Evolutionary conservation across 1,284 basidiomycete species (phyloP), one percentile per base, ranked within the genome.

Genomic region (Papiliotrema nemorosa): DNA sequence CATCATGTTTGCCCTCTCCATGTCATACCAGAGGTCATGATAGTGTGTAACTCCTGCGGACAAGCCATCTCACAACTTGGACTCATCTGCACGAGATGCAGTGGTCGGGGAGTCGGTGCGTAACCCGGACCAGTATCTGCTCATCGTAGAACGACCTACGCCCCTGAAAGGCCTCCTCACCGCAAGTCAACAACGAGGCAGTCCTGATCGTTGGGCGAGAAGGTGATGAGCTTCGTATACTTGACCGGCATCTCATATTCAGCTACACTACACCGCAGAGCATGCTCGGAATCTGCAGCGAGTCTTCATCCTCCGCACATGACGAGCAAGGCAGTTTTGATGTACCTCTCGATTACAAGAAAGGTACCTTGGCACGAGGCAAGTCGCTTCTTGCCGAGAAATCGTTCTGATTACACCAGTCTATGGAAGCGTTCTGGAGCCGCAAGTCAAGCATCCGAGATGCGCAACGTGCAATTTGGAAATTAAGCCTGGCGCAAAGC

Each of bases 131-230:
- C 20, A 25, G 7, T 36, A 21, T 14, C 13, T 44, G 47, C 29
- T 12, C 7, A 6, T 21, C n/a, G 9, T 22, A 29, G 55, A 53
- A 35, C 52, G 44, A 6, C 18, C 39, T 3, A 45, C 38, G 18
- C 35, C 46, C 5, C 16, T 53, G n/a, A 35, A 43, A 12, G 33
- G 24, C 14, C 10, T 47, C 12, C 29, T 57, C 9, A 48, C 47
- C 3, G 44, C 55, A 18, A 47, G 25, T 16, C 55, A 53, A 16
- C 44, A 38, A 5, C 31, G 18, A 14, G 51, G 52, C 3, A 50
- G 52, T 31, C 51, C 47, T 9, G 52, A 57, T 43, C 43, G 55
- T 22, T 57, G 55, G 55, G 55, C 52, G 12, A 43, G 42, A 25
- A 52, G 41, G 54, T 56, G 33, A 42, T 18, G 5, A n/a, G n/a